Base-by-base conservation (phyloP, 345 rosid species). In the Syzygium aromaticum region DNA sequence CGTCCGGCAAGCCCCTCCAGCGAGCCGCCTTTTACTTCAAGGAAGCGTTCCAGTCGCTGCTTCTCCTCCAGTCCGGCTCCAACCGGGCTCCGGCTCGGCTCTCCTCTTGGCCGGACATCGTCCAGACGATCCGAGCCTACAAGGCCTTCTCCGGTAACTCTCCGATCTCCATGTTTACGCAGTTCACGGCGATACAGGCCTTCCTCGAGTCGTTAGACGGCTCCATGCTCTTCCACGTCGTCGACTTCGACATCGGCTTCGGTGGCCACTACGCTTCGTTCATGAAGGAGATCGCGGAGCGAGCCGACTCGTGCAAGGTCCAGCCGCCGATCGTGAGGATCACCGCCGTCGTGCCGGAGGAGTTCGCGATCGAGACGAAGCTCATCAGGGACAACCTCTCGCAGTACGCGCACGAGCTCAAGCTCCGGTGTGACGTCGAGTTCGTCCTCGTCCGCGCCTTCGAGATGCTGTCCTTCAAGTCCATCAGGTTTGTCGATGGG, bases 211-310 rank as follows among this genome's bases (percentile, higher is more conserved):
- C 98, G 6, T 77, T 98, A 1, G 93, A 89, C 38, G 94, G 95
- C 19, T 88, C 94, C 12, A 78, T 93, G 64, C 92, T 95, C 86
- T 88, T 98, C 51, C 99, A 96, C 88, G 91, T 98, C 51, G 92
- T 98, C 17, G 99, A 98, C 84, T 98, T 98, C 56, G 98, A 98
- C 38, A 94, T 98, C 86, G 99, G 99, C 28, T 90, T 96, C 57
- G 99, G 99, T 12, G 95, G 98, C 49, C 99, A 96, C 56, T 98
- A 98, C 89, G 96, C 99, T 25, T 98, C 98, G 21, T 90, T 98
- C 73, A 93, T 98, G 95, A 92, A 93, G 77, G 99, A 96, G 88
- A 90, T 98, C 43, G 93, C 94, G 0, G 99, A 95, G 77, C 92
- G 91, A 87, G 87, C 91, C 6, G 90, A 84, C 4, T 54, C 91